These are phyloP conservation scores for Leersia perrieri DNA, from an alignment of 176 grass and related monocot genomes.

Conservation along the genomic window DNA sequence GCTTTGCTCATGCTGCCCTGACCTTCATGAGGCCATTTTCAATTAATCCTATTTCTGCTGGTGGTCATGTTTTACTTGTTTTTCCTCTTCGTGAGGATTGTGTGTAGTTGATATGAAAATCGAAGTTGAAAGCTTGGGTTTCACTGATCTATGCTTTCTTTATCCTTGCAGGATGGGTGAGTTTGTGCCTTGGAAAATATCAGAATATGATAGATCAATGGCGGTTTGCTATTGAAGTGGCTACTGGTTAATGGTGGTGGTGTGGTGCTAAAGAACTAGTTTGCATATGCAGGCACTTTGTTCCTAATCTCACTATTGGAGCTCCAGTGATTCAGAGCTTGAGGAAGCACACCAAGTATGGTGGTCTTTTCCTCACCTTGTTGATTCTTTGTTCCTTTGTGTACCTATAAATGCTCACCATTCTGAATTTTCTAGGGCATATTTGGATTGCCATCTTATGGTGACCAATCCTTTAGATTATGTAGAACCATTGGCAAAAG, in stretches of 20 bases:
- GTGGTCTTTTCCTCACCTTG: background rate
- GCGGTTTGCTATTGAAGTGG: background rate
- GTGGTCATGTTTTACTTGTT: background rate
- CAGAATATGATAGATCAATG: background rate
- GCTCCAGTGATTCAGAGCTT: conserved; percentile 85
- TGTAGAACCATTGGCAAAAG: conserved; percentile 74
- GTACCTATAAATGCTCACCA: background rate
- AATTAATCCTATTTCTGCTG: background rate
- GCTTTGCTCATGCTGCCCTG: background rate
- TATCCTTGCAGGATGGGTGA: conserved; percentile 79
- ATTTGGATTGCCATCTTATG: conserved; percentile 99
- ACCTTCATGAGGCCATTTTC: background rate
- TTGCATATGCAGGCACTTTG: conserved; percentile 71
- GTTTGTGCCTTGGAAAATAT: background rate
- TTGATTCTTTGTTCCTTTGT: background rate
- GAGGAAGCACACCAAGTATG: conserved; percentile 89
- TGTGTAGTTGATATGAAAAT: background rate
- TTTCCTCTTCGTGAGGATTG: background rate
- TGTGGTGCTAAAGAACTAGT: background rate
- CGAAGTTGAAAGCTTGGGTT: background rate
- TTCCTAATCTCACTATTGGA: conserved; percentile 94
- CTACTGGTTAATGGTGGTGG: background rate
- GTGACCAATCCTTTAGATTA: conserved; percentile 94
- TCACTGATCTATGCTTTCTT: background rate
- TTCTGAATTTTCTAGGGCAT: conserved; percentile 63